A percentile compares a stretch with the other conserved stretches of the same genome.
Conservation (phyloP, 805 yeast genomes). For the Sungouiozyma intestinalis region DNA sequence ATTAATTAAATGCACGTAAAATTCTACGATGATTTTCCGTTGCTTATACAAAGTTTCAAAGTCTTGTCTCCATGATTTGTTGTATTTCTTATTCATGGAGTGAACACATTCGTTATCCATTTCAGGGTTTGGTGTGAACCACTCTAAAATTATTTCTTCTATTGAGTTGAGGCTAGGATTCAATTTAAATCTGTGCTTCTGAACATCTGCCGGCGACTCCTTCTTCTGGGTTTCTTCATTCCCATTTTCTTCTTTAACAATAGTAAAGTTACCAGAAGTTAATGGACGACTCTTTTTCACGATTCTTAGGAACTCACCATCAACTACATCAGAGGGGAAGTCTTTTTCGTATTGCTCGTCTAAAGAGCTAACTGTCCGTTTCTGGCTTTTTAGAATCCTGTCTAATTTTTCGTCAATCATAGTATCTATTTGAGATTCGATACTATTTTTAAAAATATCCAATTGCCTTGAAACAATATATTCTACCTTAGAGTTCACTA, state of each 20-base stretch:
- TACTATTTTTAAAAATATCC: constrained; percentile 9
- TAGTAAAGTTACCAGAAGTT: not conserved
- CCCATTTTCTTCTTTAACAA: not conserved
- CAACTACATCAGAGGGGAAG: not conserved
- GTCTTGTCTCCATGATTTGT: constrained; percentile 21
- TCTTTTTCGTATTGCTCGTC: not conserved
- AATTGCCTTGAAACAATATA: constrained; percentile 12
- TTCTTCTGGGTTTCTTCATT: not conserved
- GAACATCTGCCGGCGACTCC: not conserved
- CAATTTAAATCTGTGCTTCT: constrained; percentile 11
- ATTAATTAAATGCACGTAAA: constrained; percentile 23
- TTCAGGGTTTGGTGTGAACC: constrained; percentile 27
- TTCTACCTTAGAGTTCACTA: constrained; percentile 17
- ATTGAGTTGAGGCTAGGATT: constrained; percentile 12
- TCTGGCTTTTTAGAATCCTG: constrained; percentile 1
- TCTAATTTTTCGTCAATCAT: constrained; percentile 10
- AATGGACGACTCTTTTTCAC: not conserved
- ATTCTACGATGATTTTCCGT: constrained; percentile 24
- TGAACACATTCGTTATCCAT: constrained; percentile 23
- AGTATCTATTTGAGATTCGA: constrained; percentile 10
- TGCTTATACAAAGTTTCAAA: constrained; percentile 18
- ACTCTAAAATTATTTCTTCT: constrained; percentile 23
- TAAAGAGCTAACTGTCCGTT: not conserved
- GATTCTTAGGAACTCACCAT: not conserved
- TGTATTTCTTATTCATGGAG: constrained; percentile 22